Conservation (phyloP, 2,329 filamentous ascomycete species). For the Cyphellophora attinorum region DNA sequence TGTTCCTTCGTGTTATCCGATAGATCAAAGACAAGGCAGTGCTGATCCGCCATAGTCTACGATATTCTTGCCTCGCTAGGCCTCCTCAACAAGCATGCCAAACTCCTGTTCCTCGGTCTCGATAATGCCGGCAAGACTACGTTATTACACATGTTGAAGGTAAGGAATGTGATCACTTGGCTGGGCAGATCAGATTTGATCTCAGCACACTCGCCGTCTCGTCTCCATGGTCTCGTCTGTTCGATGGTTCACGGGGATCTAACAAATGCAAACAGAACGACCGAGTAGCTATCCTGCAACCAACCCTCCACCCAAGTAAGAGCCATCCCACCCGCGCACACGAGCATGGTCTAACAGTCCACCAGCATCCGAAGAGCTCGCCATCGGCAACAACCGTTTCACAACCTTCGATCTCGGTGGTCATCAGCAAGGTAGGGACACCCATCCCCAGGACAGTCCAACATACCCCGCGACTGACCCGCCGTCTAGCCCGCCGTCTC, state of each 20-base stretch:
- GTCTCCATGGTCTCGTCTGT: no score
- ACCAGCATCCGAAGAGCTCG: conserved; percentile 78
- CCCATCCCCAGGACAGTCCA: conserved; percentile 12
- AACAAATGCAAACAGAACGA: conserved; percentile 69
- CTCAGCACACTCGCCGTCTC: no score
- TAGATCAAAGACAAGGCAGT: background rate
- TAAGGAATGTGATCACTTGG: no score
- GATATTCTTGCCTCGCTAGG: conserved; percentile 80
- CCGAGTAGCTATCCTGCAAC: conserved; percentile 81
- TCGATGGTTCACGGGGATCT: no score
- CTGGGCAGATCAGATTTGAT: no score
- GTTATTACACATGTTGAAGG: conserved; percentile 90
- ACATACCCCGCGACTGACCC: conserved; percentile 4
- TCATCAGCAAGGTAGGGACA: conserved; percentile 70
- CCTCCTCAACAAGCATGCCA: conserved; percentile 90
- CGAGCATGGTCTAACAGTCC: conserved; percentile 7
- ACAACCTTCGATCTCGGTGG: conserved; percentile 90
- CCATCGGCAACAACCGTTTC: conserved; percentile 87
- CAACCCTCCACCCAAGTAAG: conserved; percentile 84
- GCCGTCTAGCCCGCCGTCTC: conserved; percentile 63
- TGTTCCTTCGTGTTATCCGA: conserved; percentile 19
- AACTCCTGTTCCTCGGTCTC: conserved; percentile 85
- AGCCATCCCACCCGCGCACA: conserved; percentile 3
- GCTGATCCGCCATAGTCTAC: conserved; percentile 55
- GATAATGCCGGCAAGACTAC: conserved; percentile 95